Conservation (phyloP, 164 flowering plant species). For the Vitis rotundifolia region DNA sequence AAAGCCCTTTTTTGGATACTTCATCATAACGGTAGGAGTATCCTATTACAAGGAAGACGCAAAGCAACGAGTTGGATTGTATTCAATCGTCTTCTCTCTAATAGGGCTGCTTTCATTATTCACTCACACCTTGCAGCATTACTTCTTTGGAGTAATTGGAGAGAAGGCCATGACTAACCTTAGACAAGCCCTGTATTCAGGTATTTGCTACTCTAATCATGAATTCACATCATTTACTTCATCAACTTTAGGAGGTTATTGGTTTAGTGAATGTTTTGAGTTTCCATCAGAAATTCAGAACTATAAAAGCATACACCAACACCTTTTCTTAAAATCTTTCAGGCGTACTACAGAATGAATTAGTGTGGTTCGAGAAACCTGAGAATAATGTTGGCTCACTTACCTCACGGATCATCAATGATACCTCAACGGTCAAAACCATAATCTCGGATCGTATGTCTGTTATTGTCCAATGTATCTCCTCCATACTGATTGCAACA, state of each 20-base stretch:
- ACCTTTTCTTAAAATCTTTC: slow-evolving; percentile 17
- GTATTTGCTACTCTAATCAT: slow-evolving; percentile 19
- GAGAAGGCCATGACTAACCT: slow-evolving; percentile 72
- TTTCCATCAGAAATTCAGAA: neutral
- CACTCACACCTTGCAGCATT: slow-evolving; percentile 68
- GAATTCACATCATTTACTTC: neutral
- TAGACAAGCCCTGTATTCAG: slow-evolving; percentile 55
- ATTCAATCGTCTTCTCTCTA: slow-evolving; percentile 39
- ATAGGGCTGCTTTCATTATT: slow-evolving; percentile 56
- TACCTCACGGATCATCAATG: slow-evolving; percentile 55
- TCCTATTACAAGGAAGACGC: slow-evolving; percentile 48
- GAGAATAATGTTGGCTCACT: slow-evolving; percentile 50
- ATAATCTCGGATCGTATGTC: slow-evolving; percentile 72
- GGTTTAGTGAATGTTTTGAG: too few relatives aligned
- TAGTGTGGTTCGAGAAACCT: slow-evolving; percentile 74
- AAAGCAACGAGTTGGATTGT: slow-evolving; percentile 40
- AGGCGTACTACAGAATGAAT: slow-evolving; percentile 61
- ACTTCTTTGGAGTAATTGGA: slow-evolving; percentile 63
- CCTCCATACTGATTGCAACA: slow-evolving; percentile 77
- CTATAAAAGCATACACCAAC: neutral
- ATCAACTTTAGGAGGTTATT: neutral
- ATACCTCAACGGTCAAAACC: slow-evolving; percentile 63
- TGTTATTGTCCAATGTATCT: slow-evolving; percentile 74
- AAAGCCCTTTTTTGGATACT: slow-evolving; percentile 72
- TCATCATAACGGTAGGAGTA: slow-evolving; percentile 73